Conservation (phyloP, 176 grass and related monocot genomes). For the Guadua angustifolia region DNA sequence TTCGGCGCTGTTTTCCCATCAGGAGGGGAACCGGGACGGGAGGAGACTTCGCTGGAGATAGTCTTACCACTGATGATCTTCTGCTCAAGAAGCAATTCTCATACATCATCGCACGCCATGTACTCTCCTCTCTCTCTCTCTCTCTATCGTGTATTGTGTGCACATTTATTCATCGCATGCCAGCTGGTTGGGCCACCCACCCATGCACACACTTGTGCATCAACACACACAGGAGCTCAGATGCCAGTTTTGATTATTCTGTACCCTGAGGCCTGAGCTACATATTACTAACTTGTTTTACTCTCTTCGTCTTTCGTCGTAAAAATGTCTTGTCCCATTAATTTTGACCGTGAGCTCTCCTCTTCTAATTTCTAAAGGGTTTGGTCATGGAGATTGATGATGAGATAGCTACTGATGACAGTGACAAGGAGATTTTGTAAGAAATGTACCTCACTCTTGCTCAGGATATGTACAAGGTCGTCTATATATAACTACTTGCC, state of each 20-base stretch:
- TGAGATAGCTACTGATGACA: slow-evolving; percentile 81
- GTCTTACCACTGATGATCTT: slow-evolving; percentile 67
- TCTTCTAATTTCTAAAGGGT: slow-evolving; percentile 56
- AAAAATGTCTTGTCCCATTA: neutral
- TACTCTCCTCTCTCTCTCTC: slow-evolving; percentile 19
- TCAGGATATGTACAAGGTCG: slow-evolving; percentile 98
- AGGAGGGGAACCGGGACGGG: too few species aligned
- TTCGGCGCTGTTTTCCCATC: too few species aligned
- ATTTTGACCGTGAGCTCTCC: slow-evolving; percentile 18
- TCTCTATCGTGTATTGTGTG: too few species aligned
- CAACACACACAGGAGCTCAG: neutral
- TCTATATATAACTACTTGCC: slow-evolving; percentile 20
- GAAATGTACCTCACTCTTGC: slow-evolving; percentile 95
- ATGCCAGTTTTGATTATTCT: neutral
- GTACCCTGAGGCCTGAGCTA: neutral
- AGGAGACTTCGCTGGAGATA: too few species aligned
- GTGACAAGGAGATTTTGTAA: slow-evolving; percentile 83
- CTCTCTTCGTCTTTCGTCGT: neutral
- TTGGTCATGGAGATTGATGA: slow-evolving; percentile 84
- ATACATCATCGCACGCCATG: slow-evolving; percentile 90
- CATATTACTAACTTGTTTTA: neutral
- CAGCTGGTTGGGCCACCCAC: neutral
- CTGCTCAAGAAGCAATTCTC: slow-evolving; percentile 93
- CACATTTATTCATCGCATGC: neutral
- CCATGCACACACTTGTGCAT: neutral